These are phyloP conservation scores for Naganishia onofrii DNA, from an alignment of 768 basidiomycete genomes.

Conservation along the genomic window DNA sequence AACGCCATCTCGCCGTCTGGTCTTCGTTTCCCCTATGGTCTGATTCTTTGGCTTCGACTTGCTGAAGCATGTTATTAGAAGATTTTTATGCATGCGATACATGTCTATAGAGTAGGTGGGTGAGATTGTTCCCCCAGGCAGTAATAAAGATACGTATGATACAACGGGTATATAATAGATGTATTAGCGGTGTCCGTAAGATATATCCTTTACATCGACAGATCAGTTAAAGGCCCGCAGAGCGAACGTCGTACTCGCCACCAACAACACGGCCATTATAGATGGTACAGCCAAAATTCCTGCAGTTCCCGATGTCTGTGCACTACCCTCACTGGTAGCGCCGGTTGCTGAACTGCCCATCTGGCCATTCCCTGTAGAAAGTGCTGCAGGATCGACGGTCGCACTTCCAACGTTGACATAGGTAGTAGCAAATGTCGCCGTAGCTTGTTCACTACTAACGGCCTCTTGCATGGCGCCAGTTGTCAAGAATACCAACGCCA, in stretches of 20 bases:
- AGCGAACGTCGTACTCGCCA: background rate
- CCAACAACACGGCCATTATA: background rate
- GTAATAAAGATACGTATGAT: background rate
- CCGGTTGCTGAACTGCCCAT: constrained; percentile 43
- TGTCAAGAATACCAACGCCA: constrained; percentile 71
- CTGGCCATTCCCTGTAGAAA: constrained; percentile 68
- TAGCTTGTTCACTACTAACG: constrained; percentile 34
- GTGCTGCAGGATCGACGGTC: constrained; percentile 59
- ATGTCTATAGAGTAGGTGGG: too few relatives aligned
- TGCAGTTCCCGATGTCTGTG: background rate
- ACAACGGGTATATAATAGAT: constrained; percentile 8
- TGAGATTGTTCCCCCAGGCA: too few relatives aligned
- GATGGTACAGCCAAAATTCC: background rate
- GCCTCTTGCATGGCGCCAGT: constrained; percentile 54
- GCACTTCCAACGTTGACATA: constrained; percentile 59
- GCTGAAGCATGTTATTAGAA: too few relatives aligned
- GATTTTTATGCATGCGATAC: too few relatives aligned
- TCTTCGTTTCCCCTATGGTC: too few relatives aligned
- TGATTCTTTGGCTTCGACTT: too few relatives aligned
- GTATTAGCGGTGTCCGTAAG: background rate
- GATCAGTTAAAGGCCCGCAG: background rate
- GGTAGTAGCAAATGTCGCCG: constrained; percentile 61
- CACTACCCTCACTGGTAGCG: constrained; percentile 37
- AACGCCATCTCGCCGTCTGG: too few relatives aligned
- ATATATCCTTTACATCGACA: background rate